Base-by-base conservation (phyloP, 2,329 filamentous ascomycete genomes). In the Clonostachys solani region DNA sequence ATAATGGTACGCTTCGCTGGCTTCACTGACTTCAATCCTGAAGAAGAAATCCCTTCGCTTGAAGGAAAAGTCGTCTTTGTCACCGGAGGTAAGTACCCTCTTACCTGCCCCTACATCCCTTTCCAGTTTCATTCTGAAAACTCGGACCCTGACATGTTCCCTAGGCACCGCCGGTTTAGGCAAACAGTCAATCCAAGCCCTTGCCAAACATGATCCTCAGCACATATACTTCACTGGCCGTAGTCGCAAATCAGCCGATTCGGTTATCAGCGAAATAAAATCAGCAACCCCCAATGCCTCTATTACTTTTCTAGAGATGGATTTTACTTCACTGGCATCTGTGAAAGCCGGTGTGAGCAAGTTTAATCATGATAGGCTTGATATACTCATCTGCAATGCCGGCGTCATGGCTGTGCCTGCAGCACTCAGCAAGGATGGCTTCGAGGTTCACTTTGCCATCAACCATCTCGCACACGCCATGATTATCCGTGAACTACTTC, bases 181-280 rank as follows among this genome's bases (percentile, higher is more conserved):
- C n/a, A 19, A 23, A 10, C 29, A 40, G 34, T 38, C 44, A 4
- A 38, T 46, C n/a, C n/a, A 33, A 10, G 35, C 45, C 10, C 42
- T 51, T 23, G 44, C 42, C 10, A 29, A 19, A 12, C 76, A 78
- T 56, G 55, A 62, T 18, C 75, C 77, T 6, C 56, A 63, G 3
- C 68, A 73, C 47, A 74, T 81, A 50, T 78, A 73, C 60, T 66
- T 80, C 45, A 72, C 66, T 13, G 73, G 73, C 6, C 69, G 75
- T 43, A 72, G 61, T 16, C 60, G 54, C 45, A 66, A 71, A 47
- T 69, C 68, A n/a, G 66, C 61, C 36, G 36, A 38, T 5, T n/a
- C 36, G 2, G 15, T 38, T 12, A 38, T 38, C 12, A 18, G 7
- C 35, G 16, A n/a, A 13, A 43, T 38, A 8, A 18, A n/a, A 8